These are phyloP conservation scores for Lactarius hatsudake DNA, from an alignment of 768 basidiomycete species.

Conservation along the genomic window DNA sequence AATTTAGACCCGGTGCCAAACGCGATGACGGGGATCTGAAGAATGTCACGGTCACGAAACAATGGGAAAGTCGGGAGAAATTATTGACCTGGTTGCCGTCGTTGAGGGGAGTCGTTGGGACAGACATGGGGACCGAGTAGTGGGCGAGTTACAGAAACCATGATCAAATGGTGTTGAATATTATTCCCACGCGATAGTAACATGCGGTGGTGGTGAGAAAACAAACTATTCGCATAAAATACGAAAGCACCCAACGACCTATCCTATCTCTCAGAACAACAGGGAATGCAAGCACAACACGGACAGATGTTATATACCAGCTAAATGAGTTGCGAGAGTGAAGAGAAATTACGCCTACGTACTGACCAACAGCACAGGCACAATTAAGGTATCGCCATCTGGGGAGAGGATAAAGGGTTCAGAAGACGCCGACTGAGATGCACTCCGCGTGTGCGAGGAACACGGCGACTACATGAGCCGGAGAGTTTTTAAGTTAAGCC, in stretches of 20 bases:
- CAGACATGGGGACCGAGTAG: constrained; percentile 30
- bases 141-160: not conserved
- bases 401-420: not conserved
- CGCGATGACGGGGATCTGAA: constrained; percentile 60
- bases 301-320: constrained; percentile 6
- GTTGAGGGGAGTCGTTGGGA: constrained; percentile 36
- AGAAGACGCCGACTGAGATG: not conserved
- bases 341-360: not conserved
- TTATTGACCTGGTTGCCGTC: constrained; percentile 37
- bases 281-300: not conserved
- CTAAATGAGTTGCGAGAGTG: constrained; percentile 8
- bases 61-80: not conserved
- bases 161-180: constrained; percentile 10
- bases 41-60: not conserved
- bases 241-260: not conserved
- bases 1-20: constrained; percentile 56
- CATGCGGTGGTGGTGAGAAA: not conserved
- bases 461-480: constrained; percentile 39
- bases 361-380: not conserved
- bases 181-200: not conserved
- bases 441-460: not conserved
- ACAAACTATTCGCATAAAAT: not conserved
- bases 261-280: not conserved
- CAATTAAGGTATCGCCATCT: constrained; percentile 12
- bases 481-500: constrained; percentile 60